Percentiles rank a stretch among this genome's conserved stretches.
Conservation (phyloP, 2,329 filamentous ascomycete species). For the Fusarium sarcochroum region DNA sequence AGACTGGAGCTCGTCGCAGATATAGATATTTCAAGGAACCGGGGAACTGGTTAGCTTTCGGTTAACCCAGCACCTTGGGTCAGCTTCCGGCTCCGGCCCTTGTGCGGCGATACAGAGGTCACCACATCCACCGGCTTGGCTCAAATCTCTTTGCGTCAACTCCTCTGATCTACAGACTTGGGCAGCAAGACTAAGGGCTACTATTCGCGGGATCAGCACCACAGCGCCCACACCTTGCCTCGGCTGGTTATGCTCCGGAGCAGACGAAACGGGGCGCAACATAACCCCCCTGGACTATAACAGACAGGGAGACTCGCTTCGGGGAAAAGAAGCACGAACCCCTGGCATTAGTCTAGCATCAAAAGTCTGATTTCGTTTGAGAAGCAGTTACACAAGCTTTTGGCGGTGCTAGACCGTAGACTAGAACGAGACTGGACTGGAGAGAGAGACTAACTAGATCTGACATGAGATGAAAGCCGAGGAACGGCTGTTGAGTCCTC, state of each 20-base stretch:
- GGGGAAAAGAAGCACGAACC: slow-evolving; percentile 7
- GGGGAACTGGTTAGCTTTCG: slow-evolving; percentile 5
- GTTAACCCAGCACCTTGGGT: slow-evolving; percentile 29
- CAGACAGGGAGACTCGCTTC: slow-evolving; percentile 7
- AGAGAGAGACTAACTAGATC: neutral
- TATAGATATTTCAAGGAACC: slow-evolving; percentile 27
- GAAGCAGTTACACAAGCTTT: neutral
- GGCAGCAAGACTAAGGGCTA: slow-evolving; percentile 16
- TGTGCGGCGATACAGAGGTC: slow-evolving; percentile 12
- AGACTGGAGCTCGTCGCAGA: slow-evolving; percentile 32
- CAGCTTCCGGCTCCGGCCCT: slow-evolving; percentile 20
- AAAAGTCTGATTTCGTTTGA: slow-evolving; percentile 1
- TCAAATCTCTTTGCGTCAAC: slow-evolving; percentile 4
- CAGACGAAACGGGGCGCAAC: slow-evolving; percentile 15
- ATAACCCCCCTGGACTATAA: neutral
- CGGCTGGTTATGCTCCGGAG: slow-evolving; percentile 16
- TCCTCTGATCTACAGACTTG: slow-evolving; percentile 21
- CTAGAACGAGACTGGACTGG: slow-evolving; percentile 1
- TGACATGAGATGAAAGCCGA: slow-evolving; percentile 8
- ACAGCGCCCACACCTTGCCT: slow-evolving; percentile 1
- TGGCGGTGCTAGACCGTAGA: neutral
- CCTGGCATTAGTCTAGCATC: slow-evolving; percentile 12
- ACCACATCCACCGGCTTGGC: slow-evolving; percentile 29
- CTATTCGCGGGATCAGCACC: slow-evolving; percentile 20
- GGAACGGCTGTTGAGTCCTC: slow-evolving; percentile 19